Conservation (phyloP, 768 basidiomycete species). For the Butyriboletus loyo region DNA sequence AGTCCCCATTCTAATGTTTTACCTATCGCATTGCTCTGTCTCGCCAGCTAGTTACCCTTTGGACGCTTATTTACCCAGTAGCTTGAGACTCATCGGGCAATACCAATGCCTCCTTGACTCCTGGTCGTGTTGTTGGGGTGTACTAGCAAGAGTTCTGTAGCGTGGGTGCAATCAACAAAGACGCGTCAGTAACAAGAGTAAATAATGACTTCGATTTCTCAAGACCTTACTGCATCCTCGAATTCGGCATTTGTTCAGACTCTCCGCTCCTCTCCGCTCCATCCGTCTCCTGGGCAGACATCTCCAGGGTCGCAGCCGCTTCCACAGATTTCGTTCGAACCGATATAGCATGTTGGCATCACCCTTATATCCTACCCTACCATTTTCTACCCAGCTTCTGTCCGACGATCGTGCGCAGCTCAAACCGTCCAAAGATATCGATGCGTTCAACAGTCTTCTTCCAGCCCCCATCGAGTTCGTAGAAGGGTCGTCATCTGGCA, state of each 20-base stretch:
- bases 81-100: neutral
- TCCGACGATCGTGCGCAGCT: slow-evolving; percentile 55
- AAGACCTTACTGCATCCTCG: neutral
- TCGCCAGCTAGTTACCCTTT: neutral
- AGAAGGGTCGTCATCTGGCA: slow-evolving; percentile 79
- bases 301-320: neutral
- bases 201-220: slow-evolving; percentile 23
- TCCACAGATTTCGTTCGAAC: slow-evolving; percentile 3
- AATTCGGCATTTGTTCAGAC: slow-evolving; percentile 11
- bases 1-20: slow-evolving; percentile 8
- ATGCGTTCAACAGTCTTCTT: slow-evolving; percentile 73
- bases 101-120: neutral
- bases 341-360: slow-evolving; percentile 60
- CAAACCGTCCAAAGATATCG: slow-evolving; percentile 66
- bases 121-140: no score
- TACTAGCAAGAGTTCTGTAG: neutral
- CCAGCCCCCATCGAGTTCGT: slow-evolving; percentile 81
- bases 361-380: slow-evolving; percentile 52
- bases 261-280: slow-evolving; percentile 15
- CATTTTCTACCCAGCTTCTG: slow-evolving; percentile 48
- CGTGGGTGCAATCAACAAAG: slow-evolving; percentile 7
- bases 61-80: slow-evolving; percentile 3
- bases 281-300: slow-evolving; percentile 5
- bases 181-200: slow-evolving; percentile 25
- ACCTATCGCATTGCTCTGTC: neutral